Evolutionary conservation across 192 early-diverging fungal genomes (phyloP).

Genomic region (Lobulomyces angularis): DNA sequence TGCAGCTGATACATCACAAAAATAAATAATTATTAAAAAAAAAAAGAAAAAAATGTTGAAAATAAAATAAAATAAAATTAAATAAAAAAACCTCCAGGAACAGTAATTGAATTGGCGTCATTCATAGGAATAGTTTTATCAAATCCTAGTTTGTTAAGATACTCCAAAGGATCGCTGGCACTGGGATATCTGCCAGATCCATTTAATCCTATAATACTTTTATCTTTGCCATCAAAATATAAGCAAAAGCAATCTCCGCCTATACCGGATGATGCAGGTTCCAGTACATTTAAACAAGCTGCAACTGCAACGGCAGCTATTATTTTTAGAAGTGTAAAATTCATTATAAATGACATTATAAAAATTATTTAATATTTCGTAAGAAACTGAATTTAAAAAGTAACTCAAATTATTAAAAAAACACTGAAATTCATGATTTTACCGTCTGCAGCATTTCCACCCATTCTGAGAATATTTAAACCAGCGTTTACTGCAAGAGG

Average conservation of each 20-base stretch:
- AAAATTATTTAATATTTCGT: constrained; percentile 15
- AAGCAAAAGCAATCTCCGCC: constrained; percentile 73
- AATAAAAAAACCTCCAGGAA: constrained; percentile 1
- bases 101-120: constrained; percentile 30
- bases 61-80: constrained; percentile 27
- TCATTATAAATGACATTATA: not conserved
- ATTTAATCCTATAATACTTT: constrained; percentile 42
- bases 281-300: constrained; percentile 36
- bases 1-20: constrained; percentile 63
- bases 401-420: not conserved
- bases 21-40: constrained; percentile 7
- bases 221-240: constrained; percentile 52
- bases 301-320: constrained; percentile 45
- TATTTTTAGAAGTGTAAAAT: constrained; percentile 5
- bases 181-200: constrained; percentile 38
- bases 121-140: constrained; percentile 25
- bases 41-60: constrained; percentile 45
- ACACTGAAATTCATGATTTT: constrained; percentile 8
- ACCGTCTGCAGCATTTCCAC: constrained; percentile 70
- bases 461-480: constrained; percentile 31
- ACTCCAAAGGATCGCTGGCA: not conserved
- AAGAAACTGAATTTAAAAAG: not conserved
- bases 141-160: not conserved
- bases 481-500: constrained; percentile 60
- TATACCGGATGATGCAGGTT: constrained; percentile 37